Evolutionary conservation across 805 yeast species (phyloP).

Genomic region (Brettanomyces anomalus): DNA sequence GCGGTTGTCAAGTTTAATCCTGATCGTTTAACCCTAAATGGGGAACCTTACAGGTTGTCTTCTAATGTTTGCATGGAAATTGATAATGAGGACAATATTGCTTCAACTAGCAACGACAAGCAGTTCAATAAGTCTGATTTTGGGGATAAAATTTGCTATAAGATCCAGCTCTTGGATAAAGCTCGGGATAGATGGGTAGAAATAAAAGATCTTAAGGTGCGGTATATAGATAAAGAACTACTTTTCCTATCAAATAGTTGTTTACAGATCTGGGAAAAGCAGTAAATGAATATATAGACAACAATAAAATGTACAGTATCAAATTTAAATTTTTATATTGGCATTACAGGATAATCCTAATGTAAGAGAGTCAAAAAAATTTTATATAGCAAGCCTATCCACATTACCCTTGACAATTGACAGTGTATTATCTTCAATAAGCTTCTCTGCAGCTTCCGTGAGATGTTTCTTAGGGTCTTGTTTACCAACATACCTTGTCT

Average conservation of each 20-base stretch:
- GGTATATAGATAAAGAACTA: conserved; percentile 43
- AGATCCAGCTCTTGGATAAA: conserved; percentile 37
- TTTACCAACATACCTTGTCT: conserved; percentile 94
- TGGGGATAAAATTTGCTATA: conserved; percentile 27
- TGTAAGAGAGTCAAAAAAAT: conserved; percentile 20
- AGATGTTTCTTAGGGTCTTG: conserved; percentile 98
- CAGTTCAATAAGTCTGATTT: neutral
- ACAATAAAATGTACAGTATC: neutral
- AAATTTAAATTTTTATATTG: neutral
- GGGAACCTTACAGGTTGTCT: conserved; percentile 32
- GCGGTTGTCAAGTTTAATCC: conserved; percentile 56
- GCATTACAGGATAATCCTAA: too few species aligned
- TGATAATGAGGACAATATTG: conserved; percentile 4
- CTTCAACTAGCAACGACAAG: conserved; percentile 1
- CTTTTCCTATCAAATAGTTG: conserved; percentile 54
- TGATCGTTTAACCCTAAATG: conserved; percentile 20
- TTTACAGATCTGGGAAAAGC: conserved; percentile 58
- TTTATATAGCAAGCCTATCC: conserved; percentile 78
- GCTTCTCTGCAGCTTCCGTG: conserved; percentile 74
- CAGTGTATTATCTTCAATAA: conserved; percentile 85
- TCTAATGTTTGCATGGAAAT: conserved; percentile 34
- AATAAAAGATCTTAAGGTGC: conserved; percentile 42
- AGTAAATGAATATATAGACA: neutral
- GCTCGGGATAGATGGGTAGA: conserved; percentile 45
- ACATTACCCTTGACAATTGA: conserved; percentile 83